phyloP scores from a whole-genome alignment of 495 filamentous ascomycete genomes.

The Delitschia confertaspora region DNA sequence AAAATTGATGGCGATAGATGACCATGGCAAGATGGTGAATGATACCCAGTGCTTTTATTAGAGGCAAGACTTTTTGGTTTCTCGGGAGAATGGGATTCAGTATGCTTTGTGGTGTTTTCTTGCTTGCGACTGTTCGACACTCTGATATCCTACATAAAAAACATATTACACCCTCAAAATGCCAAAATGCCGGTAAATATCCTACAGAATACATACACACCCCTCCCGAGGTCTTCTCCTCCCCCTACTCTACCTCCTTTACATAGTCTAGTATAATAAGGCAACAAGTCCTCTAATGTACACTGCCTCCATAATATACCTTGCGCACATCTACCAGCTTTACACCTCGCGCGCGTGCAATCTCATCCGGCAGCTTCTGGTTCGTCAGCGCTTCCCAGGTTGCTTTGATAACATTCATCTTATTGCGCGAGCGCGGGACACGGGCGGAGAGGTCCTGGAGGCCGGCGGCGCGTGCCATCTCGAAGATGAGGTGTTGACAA shows the following conservation, averaged over 20 bases:
- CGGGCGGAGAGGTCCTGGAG: conserved; percentile 76
- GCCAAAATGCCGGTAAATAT: too few relatives aligned
- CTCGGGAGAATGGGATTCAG: too few relatives aligned
- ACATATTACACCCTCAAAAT: background rate
- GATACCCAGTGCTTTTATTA: too few relatives aligned
- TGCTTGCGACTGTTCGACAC: too few relatives aligned
- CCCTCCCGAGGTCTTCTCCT: conserved; percentile 3
- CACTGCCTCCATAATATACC: conserved; percentile 87
- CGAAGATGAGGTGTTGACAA: conserved; percentile 81
- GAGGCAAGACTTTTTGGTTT: too few relatives aligned
- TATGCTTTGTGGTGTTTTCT: too few relatives aligned
- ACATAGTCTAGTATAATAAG: conserved; percentile 1
- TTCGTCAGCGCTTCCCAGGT: conserved; percentile 68
- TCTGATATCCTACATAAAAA: too few relatives aligned
- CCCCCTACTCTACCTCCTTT: background rate
- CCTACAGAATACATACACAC: conserved; percentile 1
- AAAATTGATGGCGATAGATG: too few relatives aligned
- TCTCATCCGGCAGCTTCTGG: conserved; percentile 78
- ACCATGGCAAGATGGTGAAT: too few relatives aligned
- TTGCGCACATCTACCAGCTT: conserved; percentile 94
- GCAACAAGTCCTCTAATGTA: conserved; percentile 34
- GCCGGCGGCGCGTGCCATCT: conserved; percentile 76
- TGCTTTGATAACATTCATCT: conserved; percentile 95
- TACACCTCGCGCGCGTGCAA: conserved; percentile 77
- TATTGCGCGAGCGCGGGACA: conserved; percentile 72